Evolutionary conservation across 139 green algal genomes (phyloP), one percentile per base, ranked within the genome.

Genomic region (Ulvella scutata): DNA sequence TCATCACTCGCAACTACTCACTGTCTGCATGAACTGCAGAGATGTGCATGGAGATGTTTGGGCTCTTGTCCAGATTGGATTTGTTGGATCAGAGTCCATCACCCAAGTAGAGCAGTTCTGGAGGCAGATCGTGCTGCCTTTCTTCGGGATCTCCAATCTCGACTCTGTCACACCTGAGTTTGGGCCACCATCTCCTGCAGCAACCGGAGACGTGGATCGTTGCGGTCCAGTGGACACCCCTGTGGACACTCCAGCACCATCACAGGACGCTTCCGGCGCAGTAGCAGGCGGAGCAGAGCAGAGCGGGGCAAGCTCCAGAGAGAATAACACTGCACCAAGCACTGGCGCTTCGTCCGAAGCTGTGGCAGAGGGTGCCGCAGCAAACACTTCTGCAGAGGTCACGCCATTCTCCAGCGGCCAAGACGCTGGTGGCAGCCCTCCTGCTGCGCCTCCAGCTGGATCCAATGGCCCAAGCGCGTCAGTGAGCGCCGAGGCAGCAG

Each of bases 41-140:
- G 35, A 43, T 61, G 79, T 84, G 6, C 77, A 84, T 77, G 79
- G 51, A 23, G 51, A 67, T 67, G 51, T 67, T 6, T 67, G 51
- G 51, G 51, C 51, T 9, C 17, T 67, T n/a, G 51, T 67, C 20
- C 51, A 67, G 51, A 67, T 67, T 67, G 51, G 51, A 23, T 67
- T 67, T 67, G 51, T 67, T 26, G 51, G 51, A 26, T 67, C 51
- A 9, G 51, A 67, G 17, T n/a, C 33, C 51, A 67, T 36, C 6
- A n/a, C 51, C 33, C 51, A 67, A 23, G 51, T 67, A 26, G 51
- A 67, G 51, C 51, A 67, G 51, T 67, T 67, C 51, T 67, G 51
- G 51, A 67, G 33, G 13, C 33, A n/a, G 33, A 67, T 67, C 17
- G 51, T 67, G 51, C 51, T 67, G 51, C 51, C 51, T 9, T 67